Base-by-base conservation (phyloP, 2,329 filamentous ascomycete species). In the Aspergillus transmontanensis region DNA sequence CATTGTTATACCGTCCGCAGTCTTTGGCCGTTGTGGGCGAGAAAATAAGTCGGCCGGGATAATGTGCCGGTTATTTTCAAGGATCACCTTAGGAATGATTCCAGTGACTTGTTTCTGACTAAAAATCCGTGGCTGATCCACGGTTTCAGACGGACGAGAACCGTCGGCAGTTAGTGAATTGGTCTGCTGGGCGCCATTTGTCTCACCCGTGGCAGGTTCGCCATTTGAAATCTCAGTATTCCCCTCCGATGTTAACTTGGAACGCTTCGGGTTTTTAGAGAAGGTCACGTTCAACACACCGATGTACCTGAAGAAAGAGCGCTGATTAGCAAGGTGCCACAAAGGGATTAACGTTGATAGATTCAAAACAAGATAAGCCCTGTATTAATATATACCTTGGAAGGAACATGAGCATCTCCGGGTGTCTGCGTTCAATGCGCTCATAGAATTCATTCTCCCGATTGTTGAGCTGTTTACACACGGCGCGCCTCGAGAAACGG, bases 401-500 rank as follows among this genome's bases (percentile, higher is more conserved):
- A 67, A 99, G 84, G 75, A 98, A 99, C 48, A 91, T 88, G 64
- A 99, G 82, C 72, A 99, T 85, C 74, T 97, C 91, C 67, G 93
- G 92, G 78, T 99, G 94, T 69, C 92, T 88, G 72, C 88, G 89
- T 81, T 99, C 95, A 72, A 98, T 92, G 60, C 90, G 95, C 79
- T 99, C 95, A 78, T 99, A 99, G 76, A 99, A 99, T 79, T 97
- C 93, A 78, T 99, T 99, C 76, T 99, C 95, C 73, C 94, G 87
- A 76, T 97, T 99, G 78, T 97, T 99, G 73, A 99, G 86, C 80
- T 97, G 93, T 80, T 99, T 99, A 84, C 95, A 99, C 12, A 99
- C 94, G 61, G 95, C 95, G 71, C 94, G 88, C 69, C 93, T 89
- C 21, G 95, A 98, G 75, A 99, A 98, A 48, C 94, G 90, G 86